phyloP scores from a whole-genome alignment of 2,329 filamentous ascomycete species.

The Hirsutella thompsonii region DNA sequence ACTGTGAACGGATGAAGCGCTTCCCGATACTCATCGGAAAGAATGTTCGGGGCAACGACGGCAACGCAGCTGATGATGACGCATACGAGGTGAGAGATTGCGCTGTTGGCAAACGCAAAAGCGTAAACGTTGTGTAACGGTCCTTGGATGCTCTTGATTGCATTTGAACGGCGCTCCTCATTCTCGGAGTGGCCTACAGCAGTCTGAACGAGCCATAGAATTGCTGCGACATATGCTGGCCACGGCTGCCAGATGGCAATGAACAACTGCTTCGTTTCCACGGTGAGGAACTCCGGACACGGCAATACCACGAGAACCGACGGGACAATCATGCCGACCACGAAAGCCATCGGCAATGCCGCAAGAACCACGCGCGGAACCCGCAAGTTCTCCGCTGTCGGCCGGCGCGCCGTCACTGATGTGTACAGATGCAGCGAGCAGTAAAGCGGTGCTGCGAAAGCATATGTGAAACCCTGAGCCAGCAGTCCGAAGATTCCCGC shows the following conservation, averaged over 20 bases:
- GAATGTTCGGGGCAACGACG: conserved; percentile 5
- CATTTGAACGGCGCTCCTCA: too few relatives aligned
- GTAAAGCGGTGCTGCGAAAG: conserved; percentile 9
- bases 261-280: conserved; percentile 8
- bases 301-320: conserved; percentile 4
- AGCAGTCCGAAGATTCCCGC: conserved; percentile 5
- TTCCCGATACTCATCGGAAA: conserved; percentile 2
- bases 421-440: conserved; percentile 6
- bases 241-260: conserved; percentile 10
- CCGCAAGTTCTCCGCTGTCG: conserved; percentile 7
- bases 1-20: conserved; percentile 7
- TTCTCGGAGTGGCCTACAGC: too few relatives aligned
- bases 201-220: conserved; percentile 2
- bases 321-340: too few relatives aligned
- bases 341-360: too few relatives aligned
- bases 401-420: conserved; percentile 4
- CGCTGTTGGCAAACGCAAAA: too few relatives aligned
- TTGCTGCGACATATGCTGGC: conserved; percentile 8
- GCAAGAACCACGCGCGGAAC: conserved; percentile 5
- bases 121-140: too few relatives aligned
- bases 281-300: conserved; percentile 2
- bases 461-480: conserved; percentile 8
- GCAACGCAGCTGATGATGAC: too few relatives aligned
- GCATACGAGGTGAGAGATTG: too few relatives aligned
- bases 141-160: too few relatives aligned